Percentiles rank a stretch among this genome's conserved stretches.
phyloP scores from a whole-genome alignment of 2,329 filamentous ascomycete genomes.

The Nannizziopsis arthrosporioides region DNA sequence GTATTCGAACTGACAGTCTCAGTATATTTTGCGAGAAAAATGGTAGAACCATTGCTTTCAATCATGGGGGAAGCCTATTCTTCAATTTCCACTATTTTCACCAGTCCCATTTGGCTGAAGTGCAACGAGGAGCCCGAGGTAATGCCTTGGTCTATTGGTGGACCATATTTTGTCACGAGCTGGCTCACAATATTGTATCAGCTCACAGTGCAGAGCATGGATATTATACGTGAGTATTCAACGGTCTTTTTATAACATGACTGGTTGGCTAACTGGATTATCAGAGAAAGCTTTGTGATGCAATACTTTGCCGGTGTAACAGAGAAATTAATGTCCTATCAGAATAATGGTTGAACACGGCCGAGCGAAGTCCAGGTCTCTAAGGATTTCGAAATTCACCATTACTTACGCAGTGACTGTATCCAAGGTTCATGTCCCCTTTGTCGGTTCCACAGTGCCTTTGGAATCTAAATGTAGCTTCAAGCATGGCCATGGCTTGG shows the following conservation, averaged over 20 bases:
- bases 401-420: background rate
- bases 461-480: too few relatives aligned
- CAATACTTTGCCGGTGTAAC: constrained; percentile 56
- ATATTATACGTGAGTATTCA: constrained; percentile 51
- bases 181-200: constrained; percentile 82
- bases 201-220: constrained; percentile 69
- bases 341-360: background rate
- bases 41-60: constrained; percentile 84
- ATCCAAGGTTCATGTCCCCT: too few relatives aligned
- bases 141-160: constrained; percentile 82
- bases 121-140: constrained; percentile 38
- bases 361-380: background rate
- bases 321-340: constrained; percentile 1
- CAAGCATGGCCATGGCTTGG: too few relatives aligned
- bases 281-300: constrained; percentile 62
- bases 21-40: constrained; percentile 79
- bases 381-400: background rate
- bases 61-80: constrained; percentile 74
- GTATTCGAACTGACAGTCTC: constrained; percentile 54
- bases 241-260: background rate
- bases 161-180: constrained; percentile 87
- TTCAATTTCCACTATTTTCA: constrained; percentile 85
- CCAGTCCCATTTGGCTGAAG: constrained; percentile 55
- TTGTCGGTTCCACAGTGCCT: too few relatives aligned
- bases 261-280: background rate